A percentile compares a stretch with the other conserved stretches of the same genome.
phyloP scores from a whole-genome alignment of 371 early-diverging fungal species.

The Mucor piriformis region DNA sequence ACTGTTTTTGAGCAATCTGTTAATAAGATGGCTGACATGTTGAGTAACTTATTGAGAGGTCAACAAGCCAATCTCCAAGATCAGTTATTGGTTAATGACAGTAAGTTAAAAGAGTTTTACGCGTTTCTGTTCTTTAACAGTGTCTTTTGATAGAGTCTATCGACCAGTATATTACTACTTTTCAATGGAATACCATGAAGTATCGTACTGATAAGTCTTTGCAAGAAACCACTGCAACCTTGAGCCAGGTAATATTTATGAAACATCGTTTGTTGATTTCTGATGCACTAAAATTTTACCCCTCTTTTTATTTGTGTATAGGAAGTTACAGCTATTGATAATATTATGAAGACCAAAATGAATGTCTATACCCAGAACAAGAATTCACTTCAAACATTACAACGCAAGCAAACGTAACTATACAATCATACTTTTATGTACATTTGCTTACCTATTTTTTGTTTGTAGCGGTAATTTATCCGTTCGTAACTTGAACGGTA shows the following conservation, averaged over 20 bases:
- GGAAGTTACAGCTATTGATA: constrained; percentile 88
- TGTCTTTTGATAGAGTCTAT: constrained; percentile 62
- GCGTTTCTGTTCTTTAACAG: background rate
- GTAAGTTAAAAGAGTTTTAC: constrained; percentile 44
- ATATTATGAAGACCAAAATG: constrained; percentile 84
- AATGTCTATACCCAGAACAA: constrained; percentile 83
- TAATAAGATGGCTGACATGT: constrained; percentile 81
- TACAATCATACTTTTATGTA: background rate
- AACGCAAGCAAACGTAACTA: constrained; percentile 78
- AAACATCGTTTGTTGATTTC: constrained; percentile 2
- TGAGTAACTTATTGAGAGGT: constrained; percentile 65
- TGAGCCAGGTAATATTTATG: constrained; percentile 50
- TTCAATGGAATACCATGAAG: constrained; percentile 96
- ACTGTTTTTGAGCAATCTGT: constrained; percentile 71
- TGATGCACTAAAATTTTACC: background rate
- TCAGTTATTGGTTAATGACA: constrained; percentile 80
- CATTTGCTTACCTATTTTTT: background rate
- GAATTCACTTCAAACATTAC: constrained; percentile 74
- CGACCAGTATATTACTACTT: constrained; percentile 81
- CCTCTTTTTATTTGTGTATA: constrained; percentile 24
- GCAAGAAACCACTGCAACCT: constrained; percentile 78
- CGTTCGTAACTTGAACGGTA: constrained; percentile 79
- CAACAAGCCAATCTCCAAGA: constrained; percentile 42
- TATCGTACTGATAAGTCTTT: constrained; percentile 92
- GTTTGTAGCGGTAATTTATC: constrained; percentile 85